phyloP scores from a whole-genome alignment of 805 yeast species.

The Candida silvicultrix region DNA sequence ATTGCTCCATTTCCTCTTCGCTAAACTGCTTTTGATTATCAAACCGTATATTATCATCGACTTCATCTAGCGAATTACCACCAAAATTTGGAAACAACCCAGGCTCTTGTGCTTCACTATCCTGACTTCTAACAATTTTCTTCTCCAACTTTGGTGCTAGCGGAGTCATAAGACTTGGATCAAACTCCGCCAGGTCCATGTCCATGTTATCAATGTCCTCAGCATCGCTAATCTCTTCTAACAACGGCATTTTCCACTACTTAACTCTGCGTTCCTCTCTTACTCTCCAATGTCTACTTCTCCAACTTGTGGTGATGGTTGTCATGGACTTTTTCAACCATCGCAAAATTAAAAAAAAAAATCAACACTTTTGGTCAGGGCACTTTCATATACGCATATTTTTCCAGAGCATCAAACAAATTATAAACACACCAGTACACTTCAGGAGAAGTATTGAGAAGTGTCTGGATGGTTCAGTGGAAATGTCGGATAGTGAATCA shows the following conservation, averaged over 20 bases:
- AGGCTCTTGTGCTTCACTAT: conserved; percentile 28
- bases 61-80: conserved; percentile 1
- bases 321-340: not conserved
- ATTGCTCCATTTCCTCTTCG: conserved; percentile 54
- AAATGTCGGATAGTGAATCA: not conserved
- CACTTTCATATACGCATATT: not conserved
- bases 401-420: too few relatives aligned
- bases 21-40: conserved; percentile 27
- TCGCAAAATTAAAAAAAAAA: not conserved
- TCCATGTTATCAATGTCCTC: conserved; percentile 90
- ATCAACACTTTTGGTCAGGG: not conserved
- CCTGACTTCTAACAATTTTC: conserved; percentile 55
- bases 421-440: too few relatives aligned
- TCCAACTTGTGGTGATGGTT: too few relatives aligned
- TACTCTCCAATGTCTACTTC: too few relatives aligned
- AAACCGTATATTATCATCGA: conserved; percentile 12
- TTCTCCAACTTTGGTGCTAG: conserved; percentile 66
- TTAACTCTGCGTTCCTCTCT: too few relatives aligned
- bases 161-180: conserved; percentile 61
- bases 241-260: conserved; percentile 59
- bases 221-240: conserved; percentile 71
- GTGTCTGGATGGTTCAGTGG: not conserved
- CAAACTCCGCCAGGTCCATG: conserved; percentile 89
- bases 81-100: conserved; percentile 21
- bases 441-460: too few relatives aligned